Evolutionary conservation across 1,139 yeast genomes (phyloP).

Genomic region (Scheffersomyces segobiensis): DNA sequence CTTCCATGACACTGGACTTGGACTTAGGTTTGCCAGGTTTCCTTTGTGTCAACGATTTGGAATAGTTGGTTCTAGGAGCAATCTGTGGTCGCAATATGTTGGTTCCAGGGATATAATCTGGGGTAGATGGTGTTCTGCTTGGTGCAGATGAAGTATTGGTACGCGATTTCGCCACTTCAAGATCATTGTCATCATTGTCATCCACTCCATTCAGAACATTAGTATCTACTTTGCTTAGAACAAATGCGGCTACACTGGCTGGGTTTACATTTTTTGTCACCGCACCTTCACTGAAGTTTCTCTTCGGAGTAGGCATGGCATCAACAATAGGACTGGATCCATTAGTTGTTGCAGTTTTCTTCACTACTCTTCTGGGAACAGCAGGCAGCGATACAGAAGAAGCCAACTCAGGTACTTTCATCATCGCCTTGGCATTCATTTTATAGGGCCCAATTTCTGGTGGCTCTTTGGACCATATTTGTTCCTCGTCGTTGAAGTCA

Average conservation of each 20-base stretch:
- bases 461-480: slow-evolving; percentile 68
- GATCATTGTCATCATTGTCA: slow-evolving; percentile 11
- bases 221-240: slow-evolving; percentile 29
- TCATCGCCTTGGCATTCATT: slow-evolving; percentile 58
- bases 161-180: slow-evolving; percentile 1
- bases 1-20: slow-evolving; percentile 38
- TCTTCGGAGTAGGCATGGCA: slow-evolving; percentile 8
- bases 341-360: slow-evolving; percentile 10
- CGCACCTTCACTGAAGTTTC: slow-evolving; percentile 18
- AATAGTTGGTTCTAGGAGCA: slow-evolving; percentile 38
- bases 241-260: slow-evolving; percentile 49
- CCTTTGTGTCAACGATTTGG: slow-evolving; percentile 19
- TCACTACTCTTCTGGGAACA: slow-evolving; percentile 10
- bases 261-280: slow-evolving; percentile 28
- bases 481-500: slow-evolving; percentile 62
- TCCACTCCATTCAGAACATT: slow-evolving; percentile 10
- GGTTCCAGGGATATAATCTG: slow-evolving; percentile 57
- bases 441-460: slow-evolving; percentile 76
- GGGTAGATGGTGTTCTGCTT: slow-evolving; percentile 11
- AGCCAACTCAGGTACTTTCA: slow-evolving; percentile 48
- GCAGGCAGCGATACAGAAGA: slow-evolving; percentile 24
- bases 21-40: slow-evolving; percentile 14
- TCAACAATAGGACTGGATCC: slow-evolving; percentile 3
- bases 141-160: slow-evolving; percentile 4
- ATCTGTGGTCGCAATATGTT: slow-evolving; percentile 57